Conservation (phyloP, 805 yeast genomes). For the Ogataea neopini region DNA sequence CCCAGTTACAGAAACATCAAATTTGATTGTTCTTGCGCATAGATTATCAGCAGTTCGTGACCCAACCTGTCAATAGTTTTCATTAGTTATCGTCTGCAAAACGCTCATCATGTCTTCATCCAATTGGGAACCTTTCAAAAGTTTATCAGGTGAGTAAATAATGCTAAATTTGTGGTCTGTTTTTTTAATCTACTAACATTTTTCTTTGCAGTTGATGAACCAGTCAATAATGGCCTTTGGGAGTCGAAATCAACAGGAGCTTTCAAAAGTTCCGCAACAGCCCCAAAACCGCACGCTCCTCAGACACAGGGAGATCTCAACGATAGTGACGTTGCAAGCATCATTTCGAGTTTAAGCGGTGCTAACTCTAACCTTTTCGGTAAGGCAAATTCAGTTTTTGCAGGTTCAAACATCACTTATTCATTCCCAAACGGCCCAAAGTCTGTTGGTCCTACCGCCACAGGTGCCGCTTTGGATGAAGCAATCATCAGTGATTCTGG, state of each 20-base stretch:
- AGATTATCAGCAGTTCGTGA: neutral
- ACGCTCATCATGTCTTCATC: slow-evolving; percentile 20
- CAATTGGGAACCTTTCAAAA: slow-evolving; percentile 28
- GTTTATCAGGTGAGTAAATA: slow-evolving; percentile 27
- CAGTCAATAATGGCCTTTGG: slow-evolving; percentile 32
- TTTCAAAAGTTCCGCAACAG: slow-evolving; percentile 15
- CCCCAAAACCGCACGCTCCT: slow-evolving; percentile 24
- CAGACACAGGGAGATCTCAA: slow-evolving; percentile 12
- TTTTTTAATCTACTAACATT: slow-evolving; percentile 1
- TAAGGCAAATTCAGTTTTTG: slow-evolving; percentile 30
- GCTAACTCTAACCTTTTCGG: slow-evolving; percentile 26
- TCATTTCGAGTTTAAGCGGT: slow-evolving; percentile 34
- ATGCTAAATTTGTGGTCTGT: slow-evolving; percentile 14
- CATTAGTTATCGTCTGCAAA: neutral
- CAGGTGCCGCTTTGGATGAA: slow-evolving; percentile 24
- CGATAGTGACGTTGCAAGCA: slow-evolving; percentile 35
- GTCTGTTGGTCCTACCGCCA: slow-evolving; percentile 6
- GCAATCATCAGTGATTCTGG: slow-evolving; percentile 34
- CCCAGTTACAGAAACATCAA: slow-evolving; percentile 5
- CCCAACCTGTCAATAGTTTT: slow-evolving; percentile 2
- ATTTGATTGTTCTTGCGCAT: neutral
- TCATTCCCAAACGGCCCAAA: slow-evolving; percentile 11
- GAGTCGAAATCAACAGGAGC: slow-evolving; percentile 27
- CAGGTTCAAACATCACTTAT: slow-evolving; percentile 18
- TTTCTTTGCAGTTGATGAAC: slow-evolving; percentile 31